Evolutionary conservation across 176 grass and related monocot genomes (phyloP).

Genomic region (Bolboschoenus planiculmis): DNA sequence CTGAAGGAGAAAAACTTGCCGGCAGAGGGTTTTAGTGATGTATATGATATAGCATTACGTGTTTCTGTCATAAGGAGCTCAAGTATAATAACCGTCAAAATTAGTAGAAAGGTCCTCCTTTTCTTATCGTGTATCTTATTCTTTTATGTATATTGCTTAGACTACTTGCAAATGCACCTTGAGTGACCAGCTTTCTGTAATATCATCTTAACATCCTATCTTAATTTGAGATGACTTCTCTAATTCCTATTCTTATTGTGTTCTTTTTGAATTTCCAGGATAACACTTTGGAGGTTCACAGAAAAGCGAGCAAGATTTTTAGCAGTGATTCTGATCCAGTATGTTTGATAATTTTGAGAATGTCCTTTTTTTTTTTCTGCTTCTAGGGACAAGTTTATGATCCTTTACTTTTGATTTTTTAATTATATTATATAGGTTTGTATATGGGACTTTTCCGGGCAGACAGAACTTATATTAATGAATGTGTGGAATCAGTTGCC

Average conservation of each 20-base stretch:
- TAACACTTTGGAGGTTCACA: constrained; percentile 76
- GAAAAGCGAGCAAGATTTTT: constrained; percentile 81
- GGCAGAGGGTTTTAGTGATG: constrained; percentile 20
- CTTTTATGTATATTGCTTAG: background rate
- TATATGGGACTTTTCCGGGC: constrained; percentile 94
- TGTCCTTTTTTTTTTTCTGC: background rate
- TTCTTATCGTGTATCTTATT: background rate
- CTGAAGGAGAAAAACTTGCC: constrained; percentile 27
- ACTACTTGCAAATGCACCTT: background rate
- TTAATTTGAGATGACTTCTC: background rate
- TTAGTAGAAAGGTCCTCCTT: constrained; percentile 64
- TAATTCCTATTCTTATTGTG: background rate
- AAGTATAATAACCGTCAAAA: constrained; percentile 66
- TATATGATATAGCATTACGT: constrained; percentile 37
- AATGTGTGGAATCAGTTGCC: constrained; percentile 65
- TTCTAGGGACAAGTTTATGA: background rate
- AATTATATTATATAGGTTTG: constrained; percentile 48
- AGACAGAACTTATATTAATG: constrained; percentile 84
- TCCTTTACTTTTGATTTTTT: constrained; percentile 18
- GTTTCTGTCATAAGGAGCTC: constrained; percentile 53
- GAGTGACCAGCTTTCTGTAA: background rate
- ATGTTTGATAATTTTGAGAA: constrained; percentile 23
- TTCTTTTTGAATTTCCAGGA: constrained; percentile 45
- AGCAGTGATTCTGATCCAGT: constrained; percentile 57
- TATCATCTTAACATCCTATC: background rate